Evolutionary conservation across 2,329 filamentous ascomycete genomes (phyloP), one percentile per base, ranked within the genome.

Genomic region (Ascochyta viciae-villosae): DNA sequence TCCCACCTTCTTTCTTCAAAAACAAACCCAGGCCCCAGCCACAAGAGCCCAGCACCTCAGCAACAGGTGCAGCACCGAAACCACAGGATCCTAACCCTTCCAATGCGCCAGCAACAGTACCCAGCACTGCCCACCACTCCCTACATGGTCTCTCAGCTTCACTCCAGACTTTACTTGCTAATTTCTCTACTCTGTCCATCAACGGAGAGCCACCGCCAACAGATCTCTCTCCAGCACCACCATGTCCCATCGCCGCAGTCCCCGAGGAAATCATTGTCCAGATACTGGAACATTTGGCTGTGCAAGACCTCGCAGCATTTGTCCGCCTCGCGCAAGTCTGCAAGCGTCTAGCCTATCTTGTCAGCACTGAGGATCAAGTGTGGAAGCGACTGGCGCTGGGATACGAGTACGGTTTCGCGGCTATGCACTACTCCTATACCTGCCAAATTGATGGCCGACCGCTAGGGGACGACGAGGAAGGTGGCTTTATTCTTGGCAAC

Each of bases 221-320:
- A 16, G 89, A 96, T 67, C 87, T 87, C 16, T 88, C 86, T 35
- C 85, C 87, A 0, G 77, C 85, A n/a, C 88, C 87, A 5, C 88
- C 89, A n/a, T 96, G 92, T 67, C 91, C 90, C 0, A 87, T 99
- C 31, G 82, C 90, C 9, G 78, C 80, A 3, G 78, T 97, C 0
- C 95, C 95, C 0, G 87, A 92, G 35, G 95, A 99, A 74, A 87
- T 98, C 5, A 81, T 98, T 13, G 81, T 90, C 1, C 89, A 96
- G 62, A 89, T 98, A 42, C 77, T 98, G 13, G 81, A 80, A 9
- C 85, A 91, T 55, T 78, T 95, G 0, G 93, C 92, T 1, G 72
- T 89, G 40, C 71, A 80, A 27, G 95, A 99, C 63, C 83, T 96
- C 0, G 89, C 88, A 3, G 86, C 89, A 35, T 93, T 96, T 65